Evolutionary conservation across 257 asterid species (phyloP).

Genomic region (Ilex aquifolium): DNA sequence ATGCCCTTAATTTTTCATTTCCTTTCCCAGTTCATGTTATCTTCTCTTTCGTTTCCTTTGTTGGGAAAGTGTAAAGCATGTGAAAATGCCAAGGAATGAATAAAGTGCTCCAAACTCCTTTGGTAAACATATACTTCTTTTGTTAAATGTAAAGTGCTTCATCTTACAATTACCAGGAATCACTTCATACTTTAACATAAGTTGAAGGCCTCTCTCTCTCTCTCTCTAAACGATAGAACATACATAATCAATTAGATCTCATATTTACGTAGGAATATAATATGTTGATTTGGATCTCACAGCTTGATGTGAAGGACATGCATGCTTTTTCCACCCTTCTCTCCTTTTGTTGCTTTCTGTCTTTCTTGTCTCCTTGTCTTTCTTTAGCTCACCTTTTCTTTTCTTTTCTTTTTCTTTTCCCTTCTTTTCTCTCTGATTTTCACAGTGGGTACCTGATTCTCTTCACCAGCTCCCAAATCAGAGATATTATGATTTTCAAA

Average conservation of each 20-base stretch:
- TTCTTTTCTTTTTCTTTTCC: slow-evolving; percentile 10
- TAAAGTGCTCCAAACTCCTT: no score
- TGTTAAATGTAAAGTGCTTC: background rate
- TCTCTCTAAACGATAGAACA: no score
- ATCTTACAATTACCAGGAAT: background rate
- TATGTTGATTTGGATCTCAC: background rate
- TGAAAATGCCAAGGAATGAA: no score
- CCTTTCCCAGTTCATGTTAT: background rate
- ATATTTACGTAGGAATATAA: no score
- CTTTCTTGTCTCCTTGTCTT: slow-evolving; percentile 70
- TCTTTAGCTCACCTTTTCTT: slow-evolving; percentile 35
- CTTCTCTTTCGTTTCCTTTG: background rate
- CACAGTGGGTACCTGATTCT: slow-evolving; percentile 72
- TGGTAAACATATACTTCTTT: no score
- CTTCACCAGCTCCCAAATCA: slow-evolving; percentile 34
- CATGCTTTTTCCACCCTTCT: background rate
- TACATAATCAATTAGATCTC: no score
- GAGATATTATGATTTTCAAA: slow-evolving; percentile 50
- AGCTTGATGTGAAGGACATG: background rate
- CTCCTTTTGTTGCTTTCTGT: slow-evolving; percentile 53
- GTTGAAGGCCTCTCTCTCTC: no score
- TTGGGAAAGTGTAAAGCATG: no score
- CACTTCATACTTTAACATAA: no score
- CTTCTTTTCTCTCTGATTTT: slow-evolving; percentile 27
- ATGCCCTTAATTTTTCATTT: background rate